A percentile compares a stretch with the other conserved stretches of the same genome.
These are phyloP conservation scores for Fusarium liriodendri DNA, from an alignment of 2,329 filamentous ascomycete genomes.

Conservation along the genomic window DNA sequence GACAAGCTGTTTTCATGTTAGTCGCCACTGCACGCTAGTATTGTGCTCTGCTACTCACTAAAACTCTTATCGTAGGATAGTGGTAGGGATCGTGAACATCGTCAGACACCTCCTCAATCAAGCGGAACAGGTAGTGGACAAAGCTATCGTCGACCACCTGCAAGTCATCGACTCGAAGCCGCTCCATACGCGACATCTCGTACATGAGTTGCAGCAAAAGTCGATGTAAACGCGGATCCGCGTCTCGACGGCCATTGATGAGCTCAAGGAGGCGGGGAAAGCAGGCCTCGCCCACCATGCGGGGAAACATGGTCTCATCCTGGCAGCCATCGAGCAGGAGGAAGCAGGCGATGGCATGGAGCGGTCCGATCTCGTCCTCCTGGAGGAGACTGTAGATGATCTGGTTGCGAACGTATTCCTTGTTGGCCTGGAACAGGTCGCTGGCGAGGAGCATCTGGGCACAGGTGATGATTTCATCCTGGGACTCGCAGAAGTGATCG, in stretches of 20 bases:
- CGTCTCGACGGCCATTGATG: slow-evolving; percentile 73
- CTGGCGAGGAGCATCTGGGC: slow-evolving; percentile 83
- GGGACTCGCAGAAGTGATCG: slow-evolving; percentile 78
- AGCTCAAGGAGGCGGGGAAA: slow-evolving; percentile 88
- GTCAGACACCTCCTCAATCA: slow-evolving; percentile 88
- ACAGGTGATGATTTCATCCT: slow-evolving; percentile 84
- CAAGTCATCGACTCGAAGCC: slow-evolving; percentile 80
- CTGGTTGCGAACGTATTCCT: slow-evolving; percentile 90
- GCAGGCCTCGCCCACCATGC: slow-evolving; percentile 87
- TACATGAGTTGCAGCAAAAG: slow-evolving; percentile 90
- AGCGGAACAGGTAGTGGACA: slow-evolving; percentile 82
- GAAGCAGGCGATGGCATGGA: slow-evolving; percentile 86
- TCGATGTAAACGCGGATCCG: slow-evolving; percentile 79
- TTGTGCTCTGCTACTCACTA: slow-evolving; percentile 68
- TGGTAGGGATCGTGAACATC: slow-evolving; percentile 94
- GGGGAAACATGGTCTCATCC: slow-evolving; percentile 82
- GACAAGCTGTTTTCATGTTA: slow-evolving; percentile 72
- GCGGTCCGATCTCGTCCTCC: slow-evolving; percentile 84
- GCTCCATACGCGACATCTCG: slow-evolving; percentile 95
- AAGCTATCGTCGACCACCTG: slow-evolving; percentile 83
- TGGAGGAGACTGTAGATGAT: slow-evolving; percentile 91
- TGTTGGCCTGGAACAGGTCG: slow-evolving; percentile 77
- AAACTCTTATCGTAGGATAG: slow-evolving; percentile 91
- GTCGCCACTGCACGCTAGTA: not conserved
- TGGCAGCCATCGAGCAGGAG: slow-evolving; percentile 87